These are phyloP conservation scores for Acacia confusa DNA, from an alignment of 306 rosid genomes.

Conservation along the genomic window DNA sequence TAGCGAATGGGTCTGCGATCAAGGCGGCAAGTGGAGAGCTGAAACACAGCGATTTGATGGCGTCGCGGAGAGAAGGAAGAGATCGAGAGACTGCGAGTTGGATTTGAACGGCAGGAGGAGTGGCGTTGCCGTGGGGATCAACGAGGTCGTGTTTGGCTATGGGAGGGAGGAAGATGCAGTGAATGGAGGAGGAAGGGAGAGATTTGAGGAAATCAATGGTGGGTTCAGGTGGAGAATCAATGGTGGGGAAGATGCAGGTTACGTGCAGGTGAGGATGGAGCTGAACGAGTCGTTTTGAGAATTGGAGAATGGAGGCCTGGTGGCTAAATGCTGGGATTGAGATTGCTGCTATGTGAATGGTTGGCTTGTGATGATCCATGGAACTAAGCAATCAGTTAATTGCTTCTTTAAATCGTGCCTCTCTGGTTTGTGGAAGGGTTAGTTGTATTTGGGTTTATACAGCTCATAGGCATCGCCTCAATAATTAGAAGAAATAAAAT, in stretches of 20 bases:
- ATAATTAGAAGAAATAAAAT: too few relatives aligned
- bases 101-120: neutral
- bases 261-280: constrained; percentile 10
- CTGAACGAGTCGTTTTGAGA: constrained; percentile 15
- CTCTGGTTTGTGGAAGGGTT: too few relatives aligned
- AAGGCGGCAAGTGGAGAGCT: constrained; percentile 3
- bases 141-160: neutral
- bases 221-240: constrained; percentile 23
- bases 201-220: constrained; percentile 9
- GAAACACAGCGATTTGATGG: neutral
- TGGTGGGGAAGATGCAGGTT: constrained; percentile 37
- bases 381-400: neutral
- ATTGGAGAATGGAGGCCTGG: constrained; percentile 27
- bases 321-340: constrained; percentile 32
- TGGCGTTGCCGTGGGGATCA: neutral
- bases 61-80: neutral
- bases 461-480: too few relatives aligned
- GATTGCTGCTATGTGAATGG: constrained; percentile 9
- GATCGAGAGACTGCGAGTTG: constrained; percentile 4
- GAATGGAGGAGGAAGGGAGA: constrained; percentile 17
- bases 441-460: too few relatives aligned
- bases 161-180: constrained; percentile 30
- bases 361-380: constrained; percentile 7
- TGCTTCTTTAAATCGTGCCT: too few relatives aligned
- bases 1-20: constrained; percentile 15